Evolutionary conservation across 2,329 filamentous ascomycete genomes (phyloP).

Genomic region (Diplocarpon rosae): DNA sequence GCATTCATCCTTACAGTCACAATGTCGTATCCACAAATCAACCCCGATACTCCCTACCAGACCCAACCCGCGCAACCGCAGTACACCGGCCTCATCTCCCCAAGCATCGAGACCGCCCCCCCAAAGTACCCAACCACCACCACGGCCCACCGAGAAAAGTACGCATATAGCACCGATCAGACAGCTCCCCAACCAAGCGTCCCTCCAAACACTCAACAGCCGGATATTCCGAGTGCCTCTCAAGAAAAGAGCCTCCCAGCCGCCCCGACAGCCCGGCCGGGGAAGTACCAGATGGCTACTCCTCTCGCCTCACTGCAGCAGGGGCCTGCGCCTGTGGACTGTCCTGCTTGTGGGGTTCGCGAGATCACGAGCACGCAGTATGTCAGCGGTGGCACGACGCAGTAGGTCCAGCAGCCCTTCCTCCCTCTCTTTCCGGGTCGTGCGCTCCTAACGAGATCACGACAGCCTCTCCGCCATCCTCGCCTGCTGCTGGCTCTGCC

Average conservation of each 20-base stretch:
- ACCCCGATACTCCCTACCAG: not conserved
- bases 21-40: not conserved
- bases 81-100: not conserved
- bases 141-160: constrained; percentile 1
- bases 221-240: not conserved
- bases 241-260: no score
- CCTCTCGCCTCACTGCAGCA: constrained; percentile 11
- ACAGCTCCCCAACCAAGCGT: not conserved
- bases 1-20: no score
- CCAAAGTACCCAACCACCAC: constrained; percentile 1
- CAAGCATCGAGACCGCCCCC: constrained; percentile 3
- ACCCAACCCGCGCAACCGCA: not conserved
- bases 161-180: constrained; percentile 3
- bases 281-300: constrained; percentile 10
- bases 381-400: constrained; percentile 14
- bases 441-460: not conserved
- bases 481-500: constrained; percentile 19
- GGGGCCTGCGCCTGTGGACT: constrained; percentile 14
- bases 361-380: constrained; percentile 17
- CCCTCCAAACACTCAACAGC: constrained; percentile 1
- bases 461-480: constrained; percentile 16
- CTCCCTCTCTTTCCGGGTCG: not conserved
- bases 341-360: constrained; percentile 16
- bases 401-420: constrained; percentile 11
- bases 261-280: no score